Evolutionary conservation across 2,329 filamentous ascomycete species (phyloP), one percentile per base, ranked within the genome.

Genomic region (Calonectria montana): DNA sequence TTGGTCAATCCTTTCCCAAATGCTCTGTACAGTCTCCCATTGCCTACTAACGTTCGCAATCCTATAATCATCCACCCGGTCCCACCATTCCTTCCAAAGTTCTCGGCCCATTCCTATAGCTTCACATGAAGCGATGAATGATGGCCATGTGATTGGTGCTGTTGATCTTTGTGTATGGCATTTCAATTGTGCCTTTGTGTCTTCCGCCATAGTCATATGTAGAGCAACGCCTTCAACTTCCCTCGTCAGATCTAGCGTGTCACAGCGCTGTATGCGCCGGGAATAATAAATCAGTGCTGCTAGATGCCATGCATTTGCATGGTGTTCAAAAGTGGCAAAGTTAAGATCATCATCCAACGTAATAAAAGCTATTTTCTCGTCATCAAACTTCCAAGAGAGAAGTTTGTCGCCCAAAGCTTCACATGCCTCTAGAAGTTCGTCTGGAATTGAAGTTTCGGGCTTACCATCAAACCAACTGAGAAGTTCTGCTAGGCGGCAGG

Each of bases 21-120:
- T 39, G 8, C 57, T 39, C 12, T 67, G 67, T 1, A 72, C 39
- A 27, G 65, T 67, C 6, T 48, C 64, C 70, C 70, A 70, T 10
- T 72, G 70, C 21, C 29, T 72, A 16, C 57, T 31, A n/a, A 39
- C 64, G 53, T 72, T 70, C 2, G 67, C 70, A 35, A 72, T 72
- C 4, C 45, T 47, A 9, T 72, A 72, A 5, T 53, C 27, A 13
- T 67, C 48, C 21, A 72, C 57, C 15, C 67, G 27, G 25, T 70
- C 63, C 70, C 70, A 72, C 70, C 70, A 72, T n/a, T 37, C 10
- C n/a, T 47, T 62, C 45, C 70, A 72, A 16, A 27, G 13, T 9
- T 59, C 55, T n/a, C 70, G 55, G 12, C 47, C 23, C 6, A 47
- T 21, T 2, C 18, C 27, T 1, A 47, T 21, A 13, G 67, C 47